phyloP scores from a whole-genome alignment of 2,329 filamentous ascomycete species.

The Gremmenia infestans region DNA sequence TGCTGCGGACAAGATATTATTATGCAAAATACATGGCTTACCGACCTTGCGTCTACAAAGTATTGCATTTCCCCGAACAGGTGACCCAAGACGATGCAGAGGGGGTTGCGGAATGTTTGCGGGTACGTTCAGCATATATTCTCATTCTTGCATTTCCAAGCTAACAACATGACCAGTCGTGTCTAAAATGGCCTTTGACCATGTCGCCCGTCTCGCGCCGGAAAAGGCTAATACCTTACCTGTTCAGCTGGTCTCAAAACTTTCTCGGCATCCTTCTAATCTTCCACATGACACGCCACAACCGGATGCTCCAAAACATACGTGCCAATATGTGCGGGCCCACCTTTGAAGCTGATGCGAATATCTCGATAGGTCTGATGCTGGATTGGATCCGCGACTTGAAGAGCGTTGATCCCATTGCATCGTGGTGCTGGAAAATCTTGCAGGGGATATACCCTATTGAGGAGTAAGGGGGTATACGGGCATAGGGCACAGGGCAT shows the following conservation, averaged over 20 bases:
- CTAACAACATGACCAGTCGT: conserved; percentile 34
- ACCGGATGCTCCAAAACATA: conserved; percentile 46
- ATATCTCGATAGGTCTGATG: conserved; percentile 46
- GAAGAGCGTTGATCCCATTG: conserved; percentile 47
- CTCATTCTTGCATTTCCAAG: neutral
- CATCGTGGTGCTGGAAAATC: conserved; percentile 41
- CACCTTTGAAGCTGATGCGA: conserved; percentile 46
- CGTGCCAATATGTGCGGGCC: conserved; percentile 43
- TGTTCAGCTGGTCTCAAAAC: conserved; percentile 60
- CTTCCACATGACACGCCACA: conserved; percentile 48
- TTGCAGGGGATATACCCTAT: conserved; percentile 24
- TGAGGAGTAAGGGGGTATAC: conserved; percentile 7
- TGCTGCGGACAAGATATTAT: conserved; percentile 54
- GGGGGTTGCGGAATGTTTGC: conserved; percentile 52
- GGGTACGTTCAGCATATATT: conserved; percentile 15
- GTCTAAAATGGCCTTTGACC: conserved; percentile 55
- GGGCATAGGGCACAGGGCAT: neutral
- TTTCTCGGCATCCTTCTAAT: conserved; percentile 54
- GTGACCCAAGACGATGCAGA: conserved; percentile 49
- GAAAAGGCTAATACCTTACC: conserved; percentile 53
- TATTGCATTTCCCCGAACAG: conserved; percentile 50
- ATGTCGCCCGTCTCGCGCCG: conserved; percentile 51
- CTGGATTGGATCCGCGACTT: conserved; percentile 57
- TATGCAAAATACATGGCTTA: conserved; percentile 54
- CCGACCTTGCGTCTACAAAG: conserved; percentile 55